Evolutionary conservation across 768 basidiomycete genomes (phyloP), one percentile per base, ranked within the genome.

Genomic region (Amanita phalloides): DNA sequence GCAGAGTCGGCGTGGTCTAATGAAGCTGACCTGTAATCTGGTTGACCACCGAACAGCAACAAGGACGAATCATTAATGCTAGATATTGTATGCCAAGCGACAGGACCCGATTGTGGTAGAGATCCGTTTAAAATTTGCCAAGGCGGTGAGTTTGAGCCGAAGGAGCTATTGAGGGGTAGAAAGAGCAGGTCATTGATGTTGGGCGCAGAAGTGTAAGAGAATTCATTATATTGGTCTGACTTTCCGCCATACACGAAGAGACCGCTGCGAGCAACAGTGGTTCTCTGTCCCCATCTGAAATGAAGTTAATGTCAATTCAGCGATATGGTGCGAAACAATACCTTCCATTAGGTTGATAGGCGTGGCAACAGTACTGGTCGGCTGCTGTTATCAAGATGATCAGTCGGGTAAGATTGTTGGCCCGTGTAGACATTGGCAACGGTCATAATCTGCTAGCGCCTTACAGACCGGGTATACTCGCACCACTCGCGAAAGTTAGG

Each of bases 221-320:
- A 88, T 13, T 73, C 61, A 62, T 85, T 83, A 64, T 65, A 77
- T 32, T 74, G 71, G 65, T 91, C 88, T 37, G 81, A 84, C 62
- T 89, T 82, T 45, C 92, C 92, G 35, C 91, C 92, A 53, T 87
- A 82, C 38, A 93, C 68, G 61, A 81, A 81, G 39, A 94, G 70
- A 9, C 71, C 71, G 55, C 79, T 72, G 58, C 76, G 70, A 21
- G 85, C 63, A 39, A 84, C 59, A 17, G 79, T 75, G 0, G 71
- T 68, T 4, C 87, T 86, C 56, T 90, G 89, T 26, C 84, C 92
- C 92, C 92, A 95, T 71, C 92, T 93, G 54, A 32, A 8, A 26
- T 25, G 25, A 37, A 9, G 17, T 37, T 5, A 26, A 13, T 13
- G 33, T 33, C 32, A 33, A 13, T 13, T 33, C 33, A 33, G 33